phyloP scores from a whole-genome alignment of 2,329 filamentous ascomycete species.

The Helminthosporium solani region DNA sequence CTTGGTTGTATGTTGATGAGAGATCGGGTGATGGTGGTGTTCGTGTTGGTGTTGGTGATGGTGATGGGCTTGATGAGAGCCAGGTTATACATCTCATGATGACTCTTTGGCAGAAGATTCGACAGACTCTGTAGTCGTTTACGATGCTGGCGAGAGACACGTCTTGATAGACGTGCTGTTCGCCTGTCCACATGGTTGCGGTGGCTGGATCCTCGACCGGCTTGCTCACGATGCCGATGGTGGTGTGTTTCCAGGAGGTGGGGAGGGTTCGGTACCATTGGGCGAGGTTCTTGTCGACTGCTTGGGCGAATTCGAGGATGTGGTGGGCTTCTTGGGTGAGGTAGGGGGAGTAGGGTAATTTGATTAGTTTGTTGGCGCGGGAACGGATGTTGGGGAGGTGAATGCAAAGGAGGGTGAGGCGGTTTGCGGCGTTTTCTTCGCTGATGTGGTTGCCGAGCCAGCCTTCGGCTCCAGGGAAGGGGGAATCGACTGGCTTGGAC shows the following conservation, averaged over 20 bases:
- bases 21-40: slow-evolving; percentile 13
- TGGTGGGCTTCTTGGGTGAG: slow-evolving; percentile 31
- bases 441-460: slow-evolving; percentile 37
- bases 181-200: slow-evolving; percentile 40
- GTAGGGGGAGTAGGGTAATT: slow-evolving; percentile 17
- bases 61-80: slow-evolving; percentile 16
- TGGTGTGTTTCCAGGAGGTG: slow-evolving; percentile 35
- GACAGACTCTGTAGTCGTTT: slow-evolving; percentile 45
- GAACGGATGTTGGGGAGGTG: slow-evolving; percentile 41
- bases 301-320: slow-evolving; percentile 38
- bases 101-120: slow-evolving; percentile 44
- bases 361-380: slow-evolving; percentile 34
- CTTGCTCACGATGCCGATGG: slow-evolving; percentile 31
- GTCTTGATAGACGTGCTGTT: slow-evolving; percentile 44
- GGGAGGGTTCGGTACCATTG: slow-evolving; percentile 42
- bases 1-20: slow-evolving; percentile 15
- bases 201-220: slow-evolving; percentile 30
- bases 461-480: slow-evolving; percentile 37
- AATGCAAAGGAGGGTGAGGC: slow-evolving; percentile 44
- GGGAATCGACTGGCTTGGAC: slow-evolving; percentile 39
- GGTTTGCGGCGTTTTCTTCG: slow-evolving; percentile 43
- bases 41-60: no score
- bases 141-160: slow-evolving; percentile 42
- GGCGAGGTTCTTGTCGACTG: slow-evolving; percentile 40
- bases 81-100: slow-evolving; percentile 40